Conservation (phyloP, 1,284 basidiomycete species). For the Ceratobasidium sp. region DNA sequence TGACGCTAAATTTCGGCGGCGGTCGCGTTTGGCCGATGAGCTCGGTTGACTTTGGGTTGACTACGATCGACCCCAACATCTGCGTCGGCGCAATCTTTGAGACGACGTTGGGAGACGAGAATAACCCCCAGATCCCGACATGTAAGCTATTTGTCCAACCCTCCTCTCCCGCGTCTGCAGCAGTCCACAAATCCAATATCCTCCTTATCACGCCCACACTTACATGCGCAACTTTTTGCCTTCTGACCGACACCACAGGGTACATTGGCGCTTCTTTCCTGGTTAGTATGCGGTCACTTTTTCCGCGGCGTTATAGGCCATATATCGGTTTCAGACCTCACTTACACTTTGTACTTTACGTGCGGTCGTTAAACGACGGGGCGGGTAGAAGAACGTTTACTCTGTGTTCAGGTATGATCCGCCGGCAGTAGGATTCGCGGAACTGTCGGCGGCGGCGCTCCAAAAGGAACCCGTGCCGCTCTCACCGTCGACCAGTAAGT, state of each 20-base stretch:
- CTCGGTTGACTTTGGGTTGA: conserved; percentile 46
- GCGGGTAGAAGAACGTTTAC: conserved; percentile 89
- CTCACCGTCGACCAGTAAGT: conserved; percentile 10
- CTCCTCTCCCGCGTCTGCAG: neutral
- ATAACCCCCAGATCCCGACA: conserved; percentile 38
- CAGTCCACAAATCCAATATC: neutral
- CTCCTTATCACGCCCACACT: neutral
- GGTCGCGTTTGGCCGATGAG: conserved; percentile 46
- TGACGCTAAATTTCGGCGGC: conserved; percentile 46
- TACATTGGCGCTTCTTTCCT: conserved; percentile 49
- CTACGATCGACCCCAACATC: conserved; percentile 14
- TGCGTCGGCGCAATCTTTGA: conserved; percentile 52
- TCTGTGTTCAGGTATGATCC: conserved; percentile 85
- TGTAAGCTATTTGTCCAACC: conserved; percentile 30
- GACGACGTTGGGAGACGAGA: conserved; percentile 48
- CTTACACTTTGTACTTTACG: conserved; percentile 8
- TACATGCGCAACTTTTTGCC: neutral
- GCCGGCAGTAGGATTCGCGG: conserved; percentile 86
- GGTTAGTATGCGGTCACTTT: conserved; percentile 29
- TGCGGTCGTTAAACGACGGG: neutral
- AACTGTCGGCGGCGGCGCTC: conserved; percentile 52
- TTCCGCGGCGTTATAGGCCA: neutral
- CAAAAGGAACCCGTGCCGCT: conserved; percentile 28
- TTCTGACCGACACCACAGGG: conserved; percentile 32
- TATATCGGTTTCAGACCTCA: neutral